A percentile compares a stretch with the other conserved stretches of the same genome.
These are phyloP conservation scores for Cordyceps javanica DNA, from an alignment of 2,329 filamentous ascomycete genomes.

Conservation along the genomic window DNA sequence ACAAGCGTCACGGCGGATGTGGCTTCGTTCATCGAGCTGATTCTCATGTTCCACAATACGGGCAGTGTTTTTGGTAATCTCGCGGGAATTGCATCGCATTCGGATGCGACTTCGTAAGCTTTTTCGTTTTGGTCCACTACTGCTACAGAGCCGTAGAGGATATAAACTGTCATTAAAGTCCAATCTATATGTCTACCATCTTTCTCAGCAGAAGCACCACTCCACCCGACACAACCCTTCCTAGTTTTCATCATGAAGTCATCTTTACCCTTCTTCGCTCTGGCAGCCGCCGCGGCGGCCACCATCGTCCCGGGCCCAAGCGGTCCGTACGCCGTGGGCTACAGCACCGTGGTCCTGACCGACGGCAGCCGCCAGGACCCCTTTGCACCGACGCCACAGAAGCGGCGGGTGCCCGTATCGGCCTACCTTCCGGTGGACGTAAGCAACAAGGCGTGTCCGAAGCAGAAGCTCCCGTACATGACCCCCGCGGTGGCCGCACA, in stretches of 20 bases:
- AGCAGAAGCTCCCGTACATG: constrained; percentile 26
- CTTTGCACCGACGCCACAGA: constrained; percentile 21
- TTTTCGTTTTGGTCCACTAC: not conserved
- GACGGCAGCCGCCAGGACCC: constrained; percentile 27
- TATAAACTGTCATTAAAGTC: not conserved
- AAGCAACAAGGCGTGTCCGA: constrained; percentile 16
- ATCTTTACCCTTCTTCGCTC: constrained; percentile 13
- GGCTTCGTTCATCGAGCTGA: not conserved
- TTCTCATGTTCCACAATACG: not conserved
- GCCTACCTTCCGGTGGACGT: constrained; percentile 26
- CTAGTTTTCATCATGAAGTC: constrained; percentile 17
- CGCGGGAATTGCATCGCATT: not conserved
- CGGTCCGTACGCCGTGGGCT: constrained; percentile 26
- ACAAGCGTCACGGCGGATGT: not conserved
- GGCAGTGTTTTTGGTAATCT: not conserved
- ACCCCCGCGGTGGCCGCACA: constrained; percentile 24
- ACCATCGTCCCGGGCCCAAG: constrained; percentile 22
- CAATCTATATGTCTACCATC: not conserved
- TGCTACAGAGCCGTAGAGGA: not conserved
- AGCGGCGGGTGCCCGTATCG: constrained; percentile 23
- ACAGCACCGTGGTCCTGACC: constrained; percentile 21
- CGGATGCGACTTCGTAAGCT: not conserved
- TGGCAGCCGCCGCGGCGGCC: constrained; percentile 17
- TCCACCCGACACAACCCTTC: no score
- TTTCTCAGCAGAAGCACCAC: not conserved